phyloP scores from a whole-genome alignment of 2,329 filamentous ascomycete genomes.

The Aspergillus versicolor region DNA sequence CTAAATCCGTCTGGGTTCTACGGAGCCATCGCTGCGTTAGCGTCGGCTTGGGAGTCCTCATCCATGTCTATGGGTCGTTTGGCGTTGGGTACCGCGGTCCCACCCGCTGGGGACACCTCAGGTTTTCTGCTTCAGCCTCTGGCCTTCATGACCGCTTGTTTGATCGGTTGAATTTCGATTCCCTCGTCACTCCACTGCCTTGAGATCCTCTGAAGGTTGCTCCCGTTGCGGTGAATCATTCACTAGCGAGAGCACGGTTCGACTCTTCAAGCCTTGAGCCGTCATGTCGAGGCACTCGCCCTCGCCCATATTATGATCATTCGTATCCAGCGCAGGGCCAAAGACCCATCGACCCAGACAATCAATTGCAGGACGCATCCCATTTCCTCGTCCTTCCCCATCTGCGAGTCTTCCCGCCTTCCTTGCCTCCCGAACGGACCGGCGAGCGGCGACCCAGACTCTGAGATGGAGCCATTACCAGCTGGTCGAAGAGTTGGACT shows the following conservation, averaged over 20 bases:
- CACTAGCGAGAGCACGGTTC: not conserved
- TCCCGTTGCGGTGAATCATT: slow-evolving; percentile 9
- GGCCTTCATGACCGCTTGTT: slow-evolving; percentile 17
- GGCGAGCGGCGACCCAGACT: slow-evolving; percentile 22
- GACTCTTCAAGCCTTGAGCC: not conserved
- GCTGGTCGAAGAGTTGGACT: not conserved
- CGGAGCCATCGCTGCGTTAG: slow-evolving; percentile 27
- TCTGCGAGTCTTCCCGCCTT: slow-evolving; percentile 19
- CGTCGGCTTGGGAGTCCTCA: slow-evolving; percentile 29
- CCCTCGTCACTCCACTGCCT: slow-evolving; percentile 16
- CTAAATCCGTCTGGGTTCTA: slow-evolving; percentile 1
- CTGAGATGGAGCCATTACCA: slow-evolving; percentile 11
- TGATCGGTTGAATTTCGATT: slow-evolving; percentile 1
- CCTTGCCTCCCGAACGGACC: slow-evolving; percentile 26
- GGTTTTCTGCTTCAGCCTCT: slow-evolving; percentile 7
- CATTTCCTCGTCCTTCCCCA: too few species aligned
- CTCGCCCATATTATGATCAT: not conserved
- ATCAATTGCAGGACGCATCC: not conserved
- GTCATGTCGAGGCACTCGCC: not conserved
- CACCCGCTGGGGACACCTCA: slow-evolving; percentile 21
- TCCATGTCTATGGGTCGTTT: slow-evolving; percentile 40
- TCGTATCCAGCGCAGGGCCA: slow-evolving; percentile 9
- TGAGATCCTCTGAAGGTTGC: slow-evolving; percentile 4
- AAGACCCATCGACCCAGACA: slow-evolving; percentile 21
- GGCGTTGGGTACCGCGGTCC: slow-evolving; percentile 21